Base-by-base conservation (phyloP, 768 basidiomycete species). In the Amanita rimosa region DNA sequence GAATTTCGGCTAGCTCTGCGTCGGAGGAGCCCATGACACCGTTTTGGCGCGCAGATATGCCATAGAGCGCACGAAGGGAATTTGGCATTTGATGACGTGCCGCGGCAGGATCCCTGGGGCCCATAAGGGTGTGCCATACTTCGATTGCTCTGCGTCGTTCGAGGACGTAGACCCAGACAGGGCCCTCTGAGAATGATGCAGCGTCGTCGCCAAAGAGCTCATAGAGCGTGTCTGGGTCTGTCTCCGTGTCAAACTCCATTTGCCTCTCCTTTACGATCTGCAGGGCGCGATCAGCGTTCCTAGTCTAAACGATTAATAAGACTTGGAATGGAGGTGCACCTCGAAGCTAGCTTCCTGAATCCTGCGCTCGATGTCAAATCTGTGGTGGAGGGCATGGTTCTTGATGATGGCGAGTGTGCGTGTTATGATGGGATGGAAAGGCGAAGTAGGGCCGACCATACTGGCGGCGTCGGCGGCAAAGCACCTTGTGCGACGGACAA, bases 141-240 rank as follows among this genome's bases (percentile, higher is more conserved):
- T 88, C 81, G 42, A 92, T 82, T 5, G 89, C 84, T 34, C 83
- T 78, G 45, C 83, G 72, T 33, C 88, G 78, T 60, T 90, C 89
- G 53, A 92, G 81, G 34, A 92, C 83, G 62, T 90, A 92, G 17
- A 92, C 86, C 85, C 89, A 90, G n/a, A 89, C 85, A 16, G 88
- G 83, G 50, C 85, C 86, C 89, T 89, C 85, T 50, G 75, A 76
- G 51, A 92, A 74, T 42, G 78, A 83, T 27, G 72, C 69, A 6
- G 83, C 78, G 53, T 90, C 86, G 42, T 84, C 75, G 13, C 86
- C 87, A 59, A 92, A 91, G 33, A 91, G 66, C 57, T 89, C 86
- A 47, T 78, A 81, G 46, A 89, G 70, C 1, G 80, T 77, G 27
- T 88, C 88, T 21, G 84, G 85, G 55, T 91, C 87, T 10, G 81